Base-by-base conservation (phyloP, 1,284 basidiomycete species). In the Austroboletus rostrupii region DNA sequence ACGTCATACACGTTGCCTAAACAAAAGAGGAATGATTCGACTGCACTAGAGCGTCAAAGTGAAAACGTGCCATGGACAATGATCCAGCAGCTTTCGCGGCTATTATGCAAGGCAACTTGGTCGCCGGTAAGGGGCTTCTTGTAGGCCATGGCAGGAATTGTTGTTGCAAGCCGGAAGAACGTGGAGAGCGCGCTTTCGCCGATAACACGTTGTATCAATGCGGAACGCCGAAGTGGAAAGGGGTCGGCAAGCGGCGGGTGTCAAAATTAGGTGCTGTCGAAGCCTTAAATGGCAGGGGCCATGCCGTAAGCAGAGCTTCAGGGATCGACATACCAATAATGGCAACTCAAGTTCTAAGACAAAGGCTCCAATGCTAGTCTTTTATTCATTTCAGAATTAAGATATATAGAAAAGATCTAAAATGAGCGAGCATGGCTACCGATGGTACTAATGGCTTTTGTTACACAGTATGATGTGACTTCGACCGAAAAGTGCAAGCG, bases 81-180 rank as follows among this genome's bases (percentile, higher is more conserved):
- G 57, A 94, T 90, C 90, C 90, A 93, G 55, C 91, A 92, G 55
- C 83, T 89, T 58, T 90, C 76, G 31, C 81, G 70, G 39, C 59
- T 76, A 64, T 84, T 87, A 64, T 92, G 89, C 61, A 78, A 69
- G 9, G 83, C 80, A 17, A 92, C 83, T 53, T 84, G 77, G 54
- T 79, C 71, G 3, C 66, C 59, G 29, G 62, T 61, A 35, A 68
- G 61, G 2, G 10, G 36, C 21, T 46, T 66, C 48, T 26, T n/a
- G 45, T 42, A 43, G 31, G 45, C 4, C 67, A 69, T 69, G 4
- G 23, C 32, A 37, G 17, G 19, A 33, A 19, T 3, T 17, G 21
- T 28, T 8, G 20, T 14, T 26, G 21, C 9, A 12, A 26, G 16
- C 17, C 8, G 36, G 43, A 45, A 17, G 17, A 28, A 29, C 28